A percentile compares a stretch with the other conserved stretches of the same genome.
phyloP scores from a whole-genome alignment of 306 rosid species.

The Medicago ruthenica region DNA sequence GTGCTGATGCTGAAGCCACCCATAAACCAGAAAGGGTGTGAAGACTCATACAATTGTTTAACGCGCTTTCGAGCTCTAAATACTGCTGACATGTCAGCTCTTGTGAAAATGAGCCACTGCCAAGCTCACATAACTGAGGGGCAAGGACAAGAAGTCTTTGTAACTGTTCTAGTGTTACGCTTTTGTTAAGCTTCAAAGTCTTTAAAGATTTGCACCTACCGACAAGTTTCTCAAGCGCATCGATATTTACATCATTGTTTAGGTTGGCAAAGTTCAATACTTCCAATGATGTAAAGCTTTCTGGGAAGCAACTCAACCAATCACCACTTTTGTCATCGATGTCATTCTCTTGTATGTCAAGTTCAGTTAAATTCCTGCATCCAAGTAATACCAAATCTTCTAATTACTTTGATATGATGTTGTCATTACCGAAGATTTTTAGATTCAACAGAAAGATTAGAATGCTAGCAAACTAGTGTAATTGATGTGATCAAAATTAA shows the following conservation, averaged over 20 bases:
- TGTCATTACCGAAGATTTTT: not conserved
- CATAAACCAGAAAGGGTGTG: constrained; percentile 81
- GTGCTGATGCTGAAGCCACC: constrained; percentile 48
- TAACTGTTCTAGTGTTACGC: constrained; percentile 65
- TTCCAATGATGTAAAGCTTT: constrained; percentile 77
- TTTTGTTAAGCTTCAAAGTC: constrained; percentile 75
- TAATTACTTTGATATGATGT: no score
- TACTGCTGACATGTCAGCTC: constrained; percentile 63
- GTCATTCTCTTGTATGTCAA: constrained; percentile 82
- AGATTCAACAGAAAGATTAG: constrained; percentile 15
- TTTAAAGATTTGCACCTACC: constrained; percentile 72
- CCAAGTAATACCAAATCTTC: no score
- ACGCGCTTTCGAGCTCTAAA: constrained; percentile 66
- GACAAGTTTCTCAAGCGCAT: constrained; percentile 79
- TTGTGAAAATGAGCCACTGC: constrained; percentile 70
- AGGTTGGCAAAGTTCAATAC: constrained; percentile 73
- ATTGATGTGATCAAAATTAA: not conserved
- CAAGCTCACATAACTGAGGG: constrained; percentile 73
- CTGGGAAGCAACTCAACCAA: constrained; percentile 91
- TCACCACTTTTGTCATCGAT: constrained; percentile 68
- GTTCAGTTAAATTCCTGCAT: constrained; percentile 78
- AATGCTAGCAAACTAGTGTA: constrained; percentile 7
- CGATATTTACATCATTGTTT: constrained; percentile 60
- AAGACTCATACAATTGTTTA: constrained; percentile 64
- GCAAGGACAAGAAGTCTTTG: constrained; percentile 61